Conservation (phyloP, 1,284 basidiomycete genomes). For the Boletus smithii region DNA sequence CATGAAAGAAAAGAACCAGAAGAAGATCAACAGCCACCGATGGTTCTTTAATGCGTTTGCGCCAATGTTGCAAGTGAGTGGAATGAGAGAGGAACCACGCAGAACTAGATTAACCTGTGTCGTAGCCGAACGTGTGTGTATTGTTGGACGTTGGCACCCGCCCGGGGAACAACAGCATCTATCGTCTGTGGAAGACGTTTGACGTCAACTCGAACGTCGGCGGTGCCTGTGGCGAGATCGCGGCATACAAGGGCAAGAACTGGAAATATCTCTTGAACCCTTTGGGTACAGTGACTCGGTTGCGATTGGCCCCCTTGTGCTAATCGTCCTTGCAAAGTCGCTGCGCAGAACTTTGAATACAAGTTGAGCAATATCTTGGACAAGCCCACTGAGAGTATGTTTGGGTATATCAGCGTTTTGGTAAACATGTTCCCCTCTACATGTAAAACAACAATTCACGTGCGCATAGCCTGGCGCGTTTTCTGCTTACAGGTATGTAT, state of each 20-base stretch:
- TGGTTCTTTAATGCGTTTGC: conserved; percentile 96
- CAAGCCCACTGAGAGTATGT: conserved; percentile 90
- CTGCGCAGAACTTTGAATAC: conserved; percentile 94
- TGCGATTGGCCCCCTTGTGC: background rate
- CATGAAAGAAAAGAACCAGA: conserved; percentile 93
- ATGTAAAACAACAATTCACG: conserved; percentile 11
- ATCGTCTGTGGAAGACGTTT: conserved; percentile 94
- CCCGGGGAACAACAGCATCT: conserved; percentile 81
- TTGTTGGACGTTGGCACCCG: conserved; percentile 92
- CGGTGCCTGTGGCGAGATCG: conserved; percentile 94
- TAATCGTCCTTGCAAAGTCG: conserved; percentile 52
- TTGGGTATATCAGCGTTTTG: conserved; percentile 87
- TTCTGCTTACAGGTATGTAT: conserved; percentile 71
- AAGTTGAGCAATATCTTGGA: conserved; percentile 92
- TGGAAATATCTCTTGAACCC: conserved; percentile 84
- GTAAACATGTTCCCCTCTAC: conserved; percentile 37
- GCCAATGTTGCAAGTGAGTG: conserved; percentile 59
- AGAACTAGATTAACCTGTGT: conserved; percentile 4
- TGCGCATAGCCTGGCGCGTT: conserved; percentile 83
- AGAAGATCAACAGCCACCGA: conserved; percentile 94
- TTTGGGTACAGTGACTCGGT: conserved; percentile 51
- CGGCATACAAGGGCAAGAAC: conserved; percentile 86
- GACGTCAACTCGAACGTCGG: conserved; percentile 91
- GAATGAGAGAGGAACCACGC: background rate
- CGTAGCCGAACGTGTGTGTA: conserved; percentile 82